Evolutionary conservation across 2,329 filamentous ascomycete genomes (phyloP).

Genomic region (Fusarium albosuccineum): DNA sequence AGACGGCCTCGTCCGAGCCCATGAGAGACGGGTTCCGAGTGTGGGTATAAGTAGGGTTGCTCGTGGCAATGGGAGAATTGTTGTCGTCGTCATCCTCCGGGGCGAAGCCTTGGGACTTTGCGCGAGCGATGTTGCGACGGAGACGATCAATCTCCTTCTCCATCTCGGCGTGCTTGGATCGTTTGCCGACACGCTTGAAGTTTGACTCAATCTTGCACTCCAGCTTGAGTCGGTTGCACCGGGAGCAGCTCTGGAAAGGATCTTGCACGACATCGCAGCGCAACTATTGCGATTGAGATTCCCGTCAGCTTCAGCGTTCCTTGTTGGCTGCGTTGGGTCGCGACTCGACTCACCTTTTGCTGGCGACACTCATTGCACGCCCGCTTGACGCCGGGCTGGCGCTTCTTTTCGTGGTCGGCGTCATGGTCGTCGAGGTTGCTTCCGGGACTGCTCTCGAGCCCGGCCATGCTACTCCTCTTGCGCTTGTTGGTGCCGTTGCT

Average conservation of each 20-base stretch:
- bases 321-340: not conserved
- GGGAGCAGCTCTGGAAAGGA: constrained; percentile 81
- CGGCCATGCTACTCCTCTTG: constrained; percentile 67
- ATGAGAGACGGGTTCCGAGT: constrained; percentile 73
- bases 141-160: constrained; percentile 82
- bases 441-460: constrained; percentile 71
- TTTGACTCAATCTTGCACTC: constrained; percentile 89
- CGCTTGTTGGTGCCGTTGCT: constrained; percentile 63
- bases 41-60: constrained; percentile 69
- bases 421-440: constrained; percentile 65
- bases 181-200: constrained; percentile 87
- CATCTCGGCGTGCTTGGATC: constrained; percentile 87
- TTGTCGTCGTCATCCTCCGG: constrained; percentile 69
- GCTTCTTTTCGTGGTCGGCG: constrained; percentile 72
- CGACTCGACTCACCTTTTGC: constrained; percentile 76
- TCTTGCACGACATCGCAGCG: constrained; percentile 88
- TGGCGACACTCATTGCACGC: constrained; percentile 89
- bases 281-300: constrained; percentile 62
- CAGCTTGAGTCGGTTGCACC: constrained; percentile 83
- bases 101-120: constrained; percentile 69
- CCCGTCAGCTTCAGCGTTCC: constrained; percentile 20
- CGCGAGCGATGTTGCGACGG: constrained; percentile 71
- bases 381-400: constrained; percentile 78
- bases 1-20: constrained; percentile 77
- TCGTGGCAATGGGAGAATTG: constrained; percentile 67